A percentile compares a stretch with the other conserved stretches of the same genome.
Conservation (phyloP, 2,329 filamentous ascomycete genomes). For the Ceratocystis papillata region DNA sequence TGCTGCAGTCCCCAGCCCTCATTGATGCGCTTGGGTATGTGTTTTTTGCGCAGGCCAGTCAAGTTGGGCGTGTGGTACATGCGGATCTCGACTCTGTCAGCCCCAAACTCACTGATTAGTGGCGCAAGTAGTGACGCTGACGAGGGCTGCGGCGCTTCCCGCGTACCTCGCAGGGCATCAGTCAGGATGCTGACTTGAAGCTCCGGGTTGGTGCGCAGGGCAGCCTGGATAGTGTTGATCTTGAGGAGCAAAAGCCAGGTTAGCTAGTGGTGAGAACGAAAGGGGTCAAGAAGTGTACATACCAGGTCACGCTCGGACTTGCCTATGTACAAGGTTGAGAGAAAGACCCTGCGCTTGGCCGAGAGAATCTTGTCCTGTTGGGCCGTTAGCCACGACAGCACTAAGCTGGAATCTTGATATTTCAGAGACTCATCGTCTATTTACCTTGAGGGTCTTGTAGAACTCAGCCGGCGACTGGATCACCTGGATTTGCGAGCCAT, state of each 20-base stretch:
- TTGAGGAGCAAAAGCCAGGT: constrained; percentile 28
- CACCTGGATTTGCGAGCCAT: constrained; percentile 69
- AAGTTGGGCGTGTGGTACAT: constrained; percentile 98
- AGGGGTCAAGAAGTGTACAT: constrained; percentile 27
- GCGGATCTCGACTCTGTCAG: constrained; percentile 75
- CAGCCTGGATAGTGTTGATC: constrained; percentile 66
- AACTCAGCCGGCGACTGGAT: constrained; percentile 76
- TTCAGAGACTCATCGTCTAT: constrained; percentile 1
- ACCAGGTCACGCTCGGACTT: constrained; percentile 82
- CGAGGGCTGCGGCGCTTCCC: constrained; percentile 75
- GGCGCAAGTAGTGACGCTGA: constrained; percentile 80
- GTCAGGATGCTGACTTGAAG: constrained; percentile 82
- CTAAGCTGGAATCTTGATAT: neutral
- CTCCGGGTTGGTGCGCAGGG: constrained; percentile 61
- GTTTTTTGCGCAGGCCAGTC: constrained; percentile 71
- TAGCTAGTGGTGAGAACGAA: constrained; percentile 23
- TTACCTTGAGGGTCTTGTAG: constrained; percentile 82
- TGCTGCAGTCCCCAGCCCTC: constrained; percentile 98
- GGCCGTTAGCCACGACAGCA: neutral
- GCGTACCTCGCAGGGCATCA: constrained; percentile 79
- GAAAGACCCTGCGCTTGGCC: constrained; percentile 69
- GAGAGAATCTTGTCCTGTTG: constrained; percentile 63
- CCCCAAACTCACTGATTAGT: constrained; percentile 72
- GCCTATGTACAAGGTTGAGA: constrained; percentile 95
- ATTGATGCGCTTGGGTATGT: constrained; percentile 82